These are phyloP conservation scores for Vitrella brassicaformis DNA, from an alignment of 73 alveolate species.

Conservation along the genomic window DNA sequence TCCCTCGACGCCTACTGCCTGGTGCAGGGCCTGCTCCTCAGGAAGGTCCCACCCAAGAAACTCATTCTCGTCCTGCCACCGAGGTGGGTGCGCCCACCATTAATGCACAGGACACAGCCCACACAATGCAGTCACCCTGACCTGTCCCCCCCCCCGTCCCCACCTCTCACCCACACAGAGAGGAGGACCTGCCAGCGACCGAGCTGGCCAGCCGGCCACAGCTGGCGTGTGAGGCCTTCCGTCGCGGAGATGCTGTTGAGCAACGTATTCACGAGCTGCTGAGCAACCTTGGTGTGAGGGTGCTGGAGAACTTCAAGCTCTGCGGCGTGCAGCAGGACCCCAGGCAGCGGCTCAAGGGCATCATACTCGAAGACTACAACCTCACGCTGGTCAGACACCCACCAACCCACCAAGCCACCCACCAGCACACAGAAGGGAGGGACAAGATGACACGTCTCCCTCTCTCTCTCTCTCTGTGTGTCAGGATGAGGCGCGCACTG, in stretches of 20 bases:
- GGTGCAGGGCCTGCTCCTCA: slow-evolving; percentile 72
- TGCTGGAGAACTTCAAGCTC: background rate
- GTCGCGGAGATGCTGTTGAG: background rate
- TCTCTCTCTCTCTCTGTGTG: too few species aligned
- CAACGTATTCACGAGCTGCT: background rate
- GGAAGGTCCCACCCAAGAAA: slow-evolving; percentile 40
- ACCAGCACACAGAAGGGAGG: too few species aligned
- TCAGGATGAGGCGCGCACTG: too few species aligned
- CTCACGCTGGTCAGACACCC: too few species aligned
- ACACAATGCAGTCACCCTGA: too few species aligned
- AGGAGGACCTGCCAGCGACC: too few species aligned
- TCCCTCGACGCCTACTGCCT: slow-evolving; percentile 75
- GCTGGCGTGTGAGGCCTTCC: background rate
- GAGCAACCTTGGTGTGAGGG: background rate
- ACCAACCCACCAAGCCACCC: too few species aligned
- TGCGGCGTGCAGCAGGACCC: background rate
- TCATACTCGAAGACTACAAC: slow-evolving; percentile 15
- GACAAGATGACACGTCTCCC: too few species aligned
- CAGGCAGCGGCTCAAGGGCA: slow-evolving; percentile 3
- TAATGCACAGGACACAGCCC: too few species aligned
- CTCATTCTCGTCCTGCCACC: slow-evolving; percentile 9
- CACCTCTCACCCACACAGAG: background rate
- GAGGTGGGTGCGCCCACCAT: background rate
- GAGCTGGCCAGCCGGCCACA: too few species aligned
- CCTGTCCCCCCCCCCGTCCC: background rate